phyloP scores from a whole-genome alignment of 2,329 filamentous ascomycete species.

The Grosmannia clavigera region DNA sequence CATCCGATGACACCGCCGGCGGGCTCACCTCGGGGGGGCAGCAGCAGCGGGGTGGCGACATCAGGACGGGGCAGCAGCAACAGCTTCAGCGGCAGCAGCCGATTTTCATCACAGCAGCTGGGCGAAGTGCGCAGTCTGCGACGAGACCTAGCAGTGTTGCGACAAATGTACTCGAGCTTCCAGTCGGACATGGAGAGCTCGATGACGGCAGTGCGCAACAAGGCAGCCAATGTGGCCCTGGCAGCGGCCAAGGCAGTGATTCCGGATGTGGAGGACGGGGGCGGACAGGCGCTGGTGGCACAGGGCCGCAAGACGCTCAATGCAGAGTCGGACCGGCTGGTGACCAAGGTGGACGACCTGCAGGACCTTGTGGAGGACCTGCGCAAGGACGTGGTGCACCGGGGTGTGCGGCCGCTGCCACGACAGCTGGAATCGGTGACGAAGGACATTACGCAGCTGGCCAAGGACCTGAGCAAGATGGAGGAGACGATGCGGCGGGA shows the following conservation, averaged over 20 bases:
- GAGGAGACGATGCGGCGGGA: conserved; percentile 84
- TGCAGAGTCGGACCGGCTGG: conserved; percentile 78
- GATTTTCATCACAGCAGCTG: conserved; percentile 43
- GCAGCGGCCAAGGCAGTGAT: conserved; percentile 58
- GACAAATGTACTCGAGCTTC: conserved; percentile 88
- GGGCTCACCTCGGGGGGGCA: conserved; percentile 36
- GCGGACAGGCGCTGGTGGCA: conserved; percentile 76
- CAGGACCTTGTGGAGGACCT: conserved; percentile 94
- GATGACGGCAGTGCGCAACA: conserved; percentile 71
- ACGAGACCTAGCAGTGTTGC: conserved; percentile 78
- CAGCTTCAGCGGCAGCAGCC: conserved; percentile 15
- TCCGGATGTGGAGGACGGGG: conserved; percentile 61
- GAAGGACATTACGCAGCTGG: conserved; percentile 73
- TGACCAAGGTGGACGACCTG: conserved; percentile 88
- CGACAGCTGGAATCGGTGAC: conserved; percentile 80
- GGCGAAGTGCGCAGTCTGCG: conserved; percentile 71
- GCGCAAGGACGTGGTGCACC: conserved; percentile 88
- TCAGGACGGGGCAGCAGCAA: conserved; percentile 28
- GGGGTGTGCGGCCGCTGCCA: conserved; percentile 82
- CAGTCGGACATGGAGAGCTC: conserved; percentile 77
- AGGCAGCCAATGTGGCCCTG: conserved; percentile 70
- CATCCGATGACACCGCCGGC: conserved; percentile 23
- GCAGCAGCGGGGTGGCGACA: conserved; percentile 17
- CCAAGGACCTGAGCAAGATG: conserved; percentile 83
- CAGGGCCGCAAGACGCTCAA: conserved; percentile 77